Evolutionary conservation across 108 stramenopile genomes (phyloP).

Genomic region (Cyclotella kingstonii): DNA sequence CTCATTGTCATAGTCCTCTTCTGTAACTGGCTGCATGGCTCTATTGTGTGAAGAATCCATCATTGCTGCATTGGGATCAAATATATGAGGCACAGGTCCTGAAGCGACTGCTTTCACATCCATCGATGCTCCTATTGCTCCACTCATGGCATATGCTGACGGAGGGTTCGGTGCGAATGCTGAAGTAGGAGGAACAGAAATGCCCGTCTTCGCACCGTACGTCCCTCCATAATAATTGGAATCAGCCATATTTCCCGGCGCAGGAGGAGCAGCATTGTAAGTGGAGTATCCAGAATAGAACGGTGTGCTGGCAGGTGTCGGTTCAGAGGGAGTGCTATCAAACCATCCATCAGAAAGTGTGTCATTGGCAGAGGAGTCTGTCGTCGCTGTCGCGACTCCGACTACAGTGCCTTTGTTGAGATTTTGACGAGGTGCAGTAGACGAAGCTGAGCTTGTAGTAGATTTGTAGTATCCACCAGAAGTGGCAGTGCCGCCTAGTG

Average conservation of each 20-base stretch:
- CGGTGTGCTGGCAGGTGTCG: too few species aligned
- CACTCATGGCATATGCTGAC: conserved; percentile 21
- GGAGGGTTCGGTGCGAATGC: conserved; percentile 1
- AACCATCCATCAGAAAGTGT: too few species aligned
- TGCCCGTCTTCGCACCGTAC: too few species aligned
- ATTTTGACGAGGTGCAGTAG: conserved; percentile 17
- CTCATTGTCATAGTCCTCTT: conserved; percentile 88
- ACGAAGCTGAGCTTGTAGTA: conserved; percentile 20
- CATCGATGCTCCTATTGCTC: conserved; percentile 20
- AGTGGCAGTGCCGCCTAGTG: conserved; percentile 2
- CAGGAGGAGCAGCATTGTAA: too few species aligned
- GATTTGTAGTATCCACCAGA: conserved; percentile 31
- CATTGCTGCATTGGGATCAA: conserved; percentile 32
- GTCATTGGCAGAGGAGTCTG: too few species aligned
- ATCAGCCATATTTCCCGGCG: too few species aligned
- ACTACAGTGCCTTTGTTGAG: conserved; percentile 2
- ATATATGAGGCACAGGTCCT: conserved; percentile 18
- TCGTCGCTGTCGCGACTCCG: not conserved
- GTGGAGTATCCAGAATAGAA: too few species aligned
- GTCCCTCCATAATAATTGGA: too few species aligned
- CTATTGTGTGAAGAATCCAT: conserved; percentile 1
- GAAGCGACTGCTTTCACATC: conserved; percentile 4
- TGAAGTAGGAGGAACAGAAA: too few species aligned
- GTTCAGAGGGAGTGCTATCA: too few species aligned
- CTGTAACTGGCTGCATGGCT: not conserved